A percentile compares a stretch with the other conserved stretches of the same genome.
These are phyloP conservation scores for Yamadazyma conglobata DNA, from an alignment of 1,139 yeast genomes.

Conservation along the genomic window DNA sequence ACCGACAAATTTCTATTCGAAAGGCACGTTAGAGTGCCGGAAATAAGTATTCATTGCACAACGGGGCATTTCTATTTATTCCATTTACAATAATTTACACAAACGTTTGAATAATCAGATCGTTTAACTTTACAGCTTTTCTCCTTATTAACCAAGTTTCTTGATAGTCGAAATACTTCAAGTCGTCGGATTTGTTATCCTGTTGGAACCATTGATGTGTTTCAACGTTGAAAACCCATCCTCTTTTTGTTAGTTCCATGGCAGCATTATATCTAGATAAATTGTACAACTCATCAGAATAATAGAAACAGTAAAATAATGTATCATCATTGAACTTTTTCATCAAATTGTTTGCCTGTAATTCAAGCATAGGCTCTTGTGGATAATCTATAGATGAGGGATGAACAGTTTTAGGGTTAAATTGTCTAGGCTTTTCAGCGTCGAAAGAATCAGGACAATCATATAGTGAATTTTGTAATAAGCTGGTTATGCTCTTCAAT, in stretches of 20 bases:
- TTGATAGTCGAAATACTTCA: slow-evolving; percentile 87
- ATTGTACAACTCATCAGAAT: slow-evolving; percentile 44
- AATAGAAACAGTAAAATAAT: slow-evolving; percentile 87
- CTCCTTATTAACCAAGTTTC: slow-evolving; percentile 86
- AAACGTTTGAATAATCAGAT: slow-evolving; percentile 6
- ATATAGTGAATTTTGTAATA: slow-evolving; percentile 72
- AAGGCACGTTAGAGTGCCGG: no score
- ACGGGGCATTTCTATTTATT: no score
- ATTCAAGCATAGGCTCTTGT: slow-evolving; percentile 73
- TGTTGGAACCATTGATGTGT: slow-evolving; percentile 78
- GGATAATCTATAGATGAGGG: slow-evolving; percentile 93
- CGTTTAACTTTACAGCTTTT: slow-evolving; percentile 38
- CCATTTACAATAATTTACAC: slow-evolving; percentile 2
- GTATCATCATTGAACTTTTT: slow-evolving; percentile 83
- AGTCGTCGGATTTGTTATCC: slow-evolving; percentile 50
- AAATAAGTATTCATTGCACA: no score
- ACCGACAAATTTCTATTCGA: no score
- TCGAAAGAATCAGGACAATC: slow-evolving; percentile 93
- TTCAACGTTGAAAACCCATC: slow-evolving; percentile 83
- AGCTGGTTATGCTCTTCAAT: slow-evolving; percentile 50
- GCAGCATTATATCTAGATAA: slow-evolving; percentile 74
- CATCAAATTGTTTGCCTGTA: slow-evolving; percentile 52
- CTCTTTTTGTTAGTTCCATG: slow-evolving; percentile 71
- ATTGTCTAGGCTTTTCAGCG: slow-evolving; percentile 81
- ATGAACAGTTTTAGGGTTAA: slow-evolving; percentile 78